Evolutionary conservation across 495 filamentous ascomycete genomes (phyloP).

Genomic region (Annulohypoxylon nitens): DNA sequence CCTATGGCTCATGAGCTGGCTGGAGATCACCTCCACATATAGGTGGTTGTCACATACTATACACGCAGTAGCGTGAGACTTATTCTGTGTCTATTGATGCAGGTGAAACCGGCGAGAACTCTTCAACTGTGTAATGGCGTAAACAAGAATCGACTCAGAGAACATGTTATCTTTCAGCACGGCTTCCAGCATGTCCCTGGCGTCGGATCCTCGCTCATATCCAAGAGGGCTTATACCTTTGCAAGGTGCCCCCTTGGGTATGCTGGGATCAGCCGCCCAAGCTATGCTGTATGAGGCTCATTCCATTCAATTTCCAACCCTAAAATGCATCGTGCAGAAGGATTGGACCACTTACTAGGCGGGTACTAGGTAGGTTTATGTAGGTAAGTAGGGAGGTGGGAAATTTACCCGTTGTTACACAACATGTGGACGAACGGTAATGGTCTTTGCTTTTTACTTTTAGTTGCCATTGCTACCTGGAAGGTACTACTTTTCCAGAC

Average conservation of each 20-base stretch:
- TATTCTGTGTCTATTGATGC: slow-evolving; percentile 24
- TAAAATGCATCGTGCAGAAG: not conserved
- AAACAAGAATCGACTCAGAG: not conserved
- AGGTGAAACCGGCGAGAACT: slow-evolving; percentile 34
- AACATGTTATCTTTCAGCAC: not conserved
- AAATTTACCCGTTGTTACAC: slow-evolving; percentile 14
- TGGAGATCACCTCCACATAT: slow-evolving; percentile 37
- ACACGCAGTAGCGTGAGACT: slow-evolving; percentile 19
- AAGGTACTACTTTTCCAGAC: not conserved
- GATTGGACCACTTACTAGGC: not conserved
- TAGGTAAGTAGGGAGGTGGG: not conserved
- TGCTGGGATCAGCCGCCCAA: slow-evolving; percentile 3
- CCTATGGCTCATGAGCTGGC: not conserved
- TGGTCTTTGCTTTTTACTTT: not conserved
- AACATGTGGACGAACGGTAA: slow-evolving; percentile 9
- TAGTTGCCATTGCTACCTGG: too few relatives aligned
- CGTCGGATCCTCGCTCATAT: not conserved
- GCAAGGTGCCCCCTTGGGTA: slow-evolving; percentile 11
- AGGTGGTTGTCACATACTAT: slow-evolving; percentile 12
- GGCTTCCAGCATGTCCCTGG: slow-evolving; percentile 11
- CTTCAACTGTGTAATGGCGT: slow-evolving; percentile 4
- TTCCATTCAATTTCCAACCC: not conserved
- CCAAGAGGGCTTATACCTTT: not conserved
- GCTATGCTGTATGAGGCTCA: slow-evolving; percentile 15
- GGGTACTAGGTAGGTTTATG: too few relatives aligned